Base-by-base conservation (phyloP, 129 eudicot genomes). In the Pseudognaphalium luteoalbum region DNA sequence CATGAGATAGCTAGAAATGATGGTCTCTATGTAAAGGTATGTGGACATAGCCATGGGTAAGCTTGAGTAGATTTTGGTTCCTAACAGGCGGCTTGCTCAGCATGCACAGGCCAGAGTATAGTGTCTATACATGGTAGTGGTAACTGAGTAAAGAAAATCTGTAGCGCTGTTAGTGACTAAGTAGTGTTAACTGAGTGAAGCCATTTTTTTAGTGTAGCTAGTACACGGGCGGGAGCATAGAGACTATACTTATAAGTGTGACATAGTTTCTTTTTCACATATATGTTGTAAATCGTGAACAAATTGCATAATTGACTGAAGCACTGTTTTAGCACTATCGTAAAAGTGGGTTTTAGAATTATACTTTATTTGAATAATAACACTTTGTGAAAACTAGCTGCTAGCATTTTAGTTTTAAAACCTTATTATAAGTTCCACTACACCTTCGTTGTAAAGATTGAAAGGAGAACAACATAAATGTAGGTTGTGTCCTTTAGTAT, bases 321-420 rank as follows among this genome's bases (percentile, higher is more conserved):
- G 70, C 80, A 80, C 71, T 80, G 76, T 80, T 61, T 21, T 42
- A 80, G 71, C 84, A 80, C 80, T 74, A 74, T 67, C 58, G 44
- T 14, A 30, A 58, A 74, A 80, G 84, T 80, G 71, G 75, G 37
- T 59, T 66, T 28, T 66, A 67, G 80, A 64, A 80, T 67, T 80
- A 74, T 74, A 74, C 80, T 68, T 76, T 57, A 67, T 67, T 79
- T 73, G 42, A 72, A 65, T 33, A 33, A 15, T 54, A 54, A 79
- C 65, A 61, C 21, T 71, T 52, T 79, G 78, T 73, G 65, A 1
- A 25, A 1, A 78, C 70, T 78, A 42, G 63, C 12, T 42, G 16
- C 54, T 62, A 71, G 82, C 82, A 63, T 67, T 75, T 75, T 66
- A 56, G 75, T 28, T 57, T 57, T 57, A 56, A 30, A 66, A 74